These are phyloP conservation scores for Chaetomiaceae sp. DNA, from an alignment of 2,329 filamentous ascomycete species.

Conservation along the genomic window DNA sequence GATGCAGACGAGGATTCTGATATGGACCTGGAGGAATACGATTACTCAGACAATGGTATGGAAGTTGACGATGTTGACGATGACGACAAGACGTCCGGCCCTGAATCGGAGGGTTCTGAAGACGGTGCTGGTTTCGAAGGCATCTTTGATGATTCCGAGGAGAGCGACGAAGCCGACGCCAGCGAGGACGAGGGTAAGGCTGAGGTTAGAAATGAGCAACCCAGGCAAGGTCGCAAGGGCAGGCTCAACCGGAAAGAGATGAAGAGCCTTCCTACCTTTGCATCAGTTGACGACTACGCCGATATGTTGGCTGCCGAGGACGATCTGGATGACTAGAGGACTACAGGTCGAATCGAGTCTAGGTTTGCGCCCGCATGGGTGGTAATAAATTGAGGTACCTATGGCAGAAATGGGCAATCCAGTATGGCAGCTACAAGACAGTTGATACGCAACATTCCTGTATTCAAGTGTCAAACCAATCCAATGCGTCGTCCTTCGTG, in stretches of 20 bases:
- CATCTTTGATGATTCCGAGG: slow-evolving; percentile 38
- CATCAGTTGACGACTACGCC: slow-evolving; percentile 89
- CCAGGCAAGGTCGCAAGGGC: slow-evolving; percentile 36
- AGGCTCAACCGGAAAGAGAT: slow-evolving; percentile 74
- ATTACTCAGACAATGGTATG: slow-evolving; percentile 41
- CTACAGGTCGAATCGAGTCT: not conserved
- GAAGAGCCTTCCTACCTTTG: slow-evolving; percentile 87
- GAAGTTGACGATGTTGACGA: slow-evolving; percentile 27
- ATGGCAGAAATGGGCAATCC: too few species aligned
- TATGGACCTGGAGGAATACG: slow-evolving; percentile 44
- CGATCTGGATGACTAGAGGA: slow-evolving; percentile 37
- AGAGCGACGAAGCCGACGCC: slow-evolving; percentile 35
- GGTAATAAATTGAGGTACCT: too few species aligned
- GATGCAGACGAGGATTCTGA: slow-evolving; percentile 48
- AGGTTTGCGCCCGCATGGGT: too few species aligned
- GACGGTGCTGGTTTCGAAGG: slow-evolving; percentile 36
- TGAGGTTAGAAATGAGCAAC: slow-evolving; percentile 33
- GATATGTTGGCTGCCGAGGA: slow-evolving; percentile 69
- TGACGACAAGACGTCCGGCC: slow-evolving; percentile 41
- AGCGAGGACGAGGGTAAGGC: slow-evolving; percentile 17
- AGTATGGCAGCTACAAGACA: too few species aligned
- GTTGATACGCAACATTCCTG: too few species aligned
- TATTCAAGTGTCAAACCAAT: slow-evolving; percentile 56
- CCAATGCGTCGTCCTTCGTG: slow-evolving; percentile 41
- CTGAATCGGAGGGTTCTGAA: too few species aligned